Percentiles rank a stretch among this genome's conserved stretches.
Evolutionary conservation across 176 grass and related monocot genomes (phyloP).

Genomic region (Oropetium thomaeum): DNA sequence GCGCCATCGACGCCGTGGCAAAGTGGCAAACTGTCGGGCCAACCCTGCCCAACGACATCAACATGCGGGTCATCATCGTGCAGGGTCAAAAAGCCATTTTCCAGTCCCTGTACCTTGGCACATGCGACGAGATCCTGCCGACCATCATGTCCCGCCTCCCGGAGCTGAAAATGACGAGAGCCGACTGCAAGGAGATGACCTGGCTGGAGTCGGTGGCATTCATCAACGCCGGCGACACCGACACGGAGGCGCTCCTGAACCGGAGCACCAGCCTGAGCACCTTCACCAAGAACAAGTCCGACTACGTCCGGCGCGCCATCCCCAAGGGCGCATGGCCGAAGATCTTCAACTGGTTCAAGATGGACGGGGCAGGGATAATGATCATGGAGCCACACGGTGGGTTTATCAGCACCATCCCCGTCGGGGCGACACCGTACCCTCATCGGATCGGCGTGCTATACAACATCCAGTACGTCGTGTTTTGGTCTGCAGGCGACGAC

Average conservation of each 20-base stretch:
- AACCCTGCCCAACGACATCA: conserved; percentile 17
- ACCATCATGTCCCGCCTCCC: conserved; percentile 19
- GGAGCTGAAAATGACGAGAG: conserved; percentile 27
- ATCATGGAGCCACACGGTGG: conserved; percentile 51
- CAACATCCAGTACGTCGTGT: conserved; percentile 46
- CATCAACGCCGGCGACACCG: neutral
- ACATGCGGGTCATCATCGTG: conserved; percentile 32
- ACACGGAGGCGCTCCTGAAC: conserved; percentile 15
- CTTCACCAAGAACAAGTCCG: conserved; percentile 50
- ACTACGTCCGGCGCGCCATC: conserved; percentile 41
- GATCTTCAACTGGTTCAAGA: conserved; percentile 31
- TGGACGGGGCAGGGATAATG: conserved; percentile 35
- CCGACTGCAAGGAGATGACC: conserved; percentile 42
- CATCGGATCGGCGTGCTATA: conserved; percentile 45
- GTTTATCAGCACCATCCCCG: conserved; percentile 1
- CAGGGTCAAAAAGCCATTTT: conserved; percentile 5
- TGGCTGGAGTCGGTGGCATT: conserved; percentile 34
- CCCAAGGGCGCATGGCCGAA: neutral
- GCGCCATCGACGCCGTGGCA: conserved; percentile 20
- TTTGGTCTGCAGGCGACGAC: conserved; percentile 17
- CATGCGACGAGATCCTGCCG: neutral
- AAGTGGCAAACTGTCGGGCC: conserved; percentile 51
- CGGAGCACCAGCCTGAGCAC: neutral
- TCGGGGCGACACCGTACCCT: conserved; percentile 28
- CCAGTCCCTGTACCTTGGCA: conserved; percentile 43